phyloP scores from a whole-genome alignment of 2,329 filamentous ascomycete species.

The Aspergillus sergii region DNA sequence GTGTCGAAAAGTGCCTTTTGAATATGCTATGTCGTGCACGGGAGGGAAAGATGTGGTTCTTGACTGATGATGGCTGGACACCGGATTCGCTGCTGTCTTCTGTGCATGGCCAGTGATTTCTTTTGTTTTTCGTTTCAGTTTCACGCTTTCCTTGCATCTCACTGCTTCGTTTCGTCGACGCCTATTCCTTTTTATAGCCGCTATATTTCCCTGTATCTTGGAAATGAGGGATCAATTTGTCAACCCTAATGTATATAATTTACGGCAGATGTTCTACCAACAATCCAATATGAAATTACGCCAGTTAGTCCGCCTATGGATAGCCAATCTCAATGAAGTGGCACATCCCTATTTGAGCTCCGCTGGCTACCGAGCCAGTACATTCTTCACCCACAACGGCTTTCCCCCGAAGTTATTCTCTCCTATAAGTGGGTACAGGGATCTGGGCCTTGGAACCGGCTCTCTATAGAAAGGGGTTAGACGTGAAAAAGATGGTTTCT shows the following conservation, averaged over 20 bases:
- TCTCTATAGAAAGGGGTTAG: too few relatives aligned
- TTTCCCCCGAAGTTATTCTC: background rate
- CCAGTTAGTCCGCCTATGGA: background rate
- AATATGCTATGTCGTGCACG: constrained; percentile 22
- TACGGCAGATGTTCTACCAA: background rate
- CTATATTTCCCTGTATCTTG: background rate
- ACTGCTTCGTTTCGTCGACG: background rate
- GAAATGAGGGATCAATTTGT: background rate
- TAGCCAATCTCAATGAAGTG: background rate
- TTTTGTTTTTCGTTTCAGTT: background rate
- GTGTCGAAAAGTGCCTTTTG: constrained; percentile 28
- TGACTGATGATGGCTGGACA: constrained; percentile 23
- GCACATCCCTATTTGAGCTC: background rate
- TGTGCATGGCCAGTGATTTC: constrained; percentile 21
- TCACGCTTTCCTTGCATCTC: background rate
- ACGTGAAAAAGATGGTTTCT: too few relatives aligned
- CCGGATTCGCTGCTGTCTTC: constrained; percentile 28
- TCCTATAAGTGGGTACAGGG: too few relatives aligned
- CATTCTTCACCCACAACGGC: background rate
- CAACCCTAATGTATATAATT: background rate
- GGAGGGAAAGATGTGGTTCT: constrained; percentile 3
- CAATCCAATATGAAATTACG: background rate
- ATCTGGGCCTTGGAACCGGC: too few relatives aligned
- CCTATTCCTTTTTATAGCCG: background rate
- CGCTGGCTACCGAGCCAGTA: background rate